Conservation (phyloP, 305 asterid genomes). For the Fraxinus latifolia region DNA sequence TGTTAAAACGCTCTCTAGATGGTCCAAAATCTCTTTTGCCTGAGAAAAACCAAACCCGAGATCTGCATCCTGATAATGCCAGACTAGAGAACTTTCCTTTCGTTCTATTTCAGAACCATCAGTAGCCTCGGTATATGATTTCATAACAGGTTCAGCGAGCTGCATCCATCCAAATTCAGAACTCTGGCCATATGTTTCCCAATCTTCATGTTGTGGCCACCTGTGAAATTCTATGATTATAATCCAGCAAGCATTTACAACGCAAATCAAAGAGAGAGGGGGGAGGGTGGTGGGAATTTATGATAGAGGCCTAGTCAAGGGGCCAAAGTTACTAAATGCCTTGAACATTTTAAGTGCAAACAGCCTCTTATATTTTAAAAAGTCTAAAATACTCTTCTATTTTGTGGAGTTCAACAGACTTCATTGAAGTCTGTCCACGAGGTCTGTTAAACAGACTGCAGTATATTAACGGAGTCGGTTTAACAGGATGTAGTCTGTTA, state of each 20-base stretch:
- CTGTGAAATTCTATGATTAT: slow-evolving; percentile 39
- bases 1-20: slow-evolving; percentile 85
- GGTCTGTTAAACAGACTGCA: not conserved
- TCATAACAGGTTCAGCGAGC: slow-evolving; percentile 89
- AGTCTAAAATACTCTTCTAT: not conserved
- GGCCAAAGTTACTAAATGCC: not conserved
- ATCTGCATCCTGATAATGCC: slow-evolving; percentile 91
- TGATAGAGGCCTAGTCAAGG: not conserved
- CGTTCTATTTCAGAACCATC: slow-evolving; percentile 89
- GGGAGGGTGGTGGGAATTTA: not conserved
- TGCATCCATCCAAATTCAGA: slow-evolving; percentile 94
- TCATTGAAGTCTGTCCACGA: not conserved
- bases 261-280: not conserved
- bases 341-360: not conserved
- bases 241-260: slow-evolving; percentile 9
- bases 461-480: not conserved
- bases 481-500: not conserved
- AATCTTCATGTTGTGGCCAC: slow-evolving; percentile 76
- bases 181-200: slow-evolving; percentile 71
- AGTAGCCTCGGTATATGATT: slow-evolving; percentile 83
- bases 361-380: not conserved
- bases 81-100: slow-evolving; percentile 88
- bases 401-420: not conserved
- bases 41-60: slow-evolving; percentile 84
- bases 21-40: slow-evolving; percentile 96